A percentile compares a stretch with the other conserved stretches of the same genome.
phyloP scores from a whole-genome alignment of 2,329 filamentous ascomycete genomes.

The Hypocreales sp. region DNA sequence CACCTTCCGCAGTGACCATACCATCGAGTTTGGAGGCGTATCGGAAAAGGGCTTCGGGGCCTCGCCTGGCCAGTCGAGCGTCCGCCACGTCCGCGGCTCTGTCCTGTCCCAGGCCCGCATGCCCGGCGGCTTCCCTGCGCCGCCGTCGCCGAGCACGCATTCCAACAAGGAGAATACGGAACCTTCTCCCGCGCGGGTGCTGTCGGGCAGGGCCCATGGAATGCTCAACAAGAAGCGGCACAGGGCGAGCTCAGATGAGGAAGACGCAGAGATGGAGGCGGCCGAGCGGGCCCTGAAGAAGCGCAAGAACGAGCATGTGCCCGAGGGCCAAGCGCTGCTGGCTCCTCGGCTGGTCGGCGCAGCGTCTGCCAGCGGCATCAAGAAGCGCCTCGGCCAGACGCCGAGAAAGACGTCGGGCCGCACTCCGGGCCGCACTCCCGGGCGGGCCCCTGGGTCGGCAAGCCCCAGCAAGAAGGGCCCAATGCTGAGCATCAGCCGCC shows the following conservation, averaged over 20 bases:
- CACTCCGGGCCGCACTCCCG: slow-evolving; percentile 5
- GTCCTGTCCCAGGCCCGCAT: slow-evolving; percentile 26
- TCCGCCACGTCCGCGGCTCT: slow-evolving; percentile 44
- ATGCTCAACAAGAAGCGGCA: slow-evolving; percentile 52
- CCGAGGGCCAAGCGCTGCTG: slow-evolving; percentile 35
- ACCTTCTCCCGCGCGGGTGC: slow-evolving; percentile 18
- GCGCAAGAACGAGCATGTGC: slow-evolving; percentile 31
- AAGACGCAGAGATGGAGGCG: slow-evolving; percentile 33
- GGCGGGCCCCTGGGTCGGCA: slow-evolving; percentile 11
- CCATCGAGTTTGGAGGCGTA: slow-evolving; percentile 37
- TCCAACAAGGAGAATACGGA: slow-evolving; percentile 41
- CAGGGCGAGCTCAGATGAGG: slow-evolving; percentile 40
- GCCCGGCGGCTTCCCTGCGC: slow-evolving; percentile 38
- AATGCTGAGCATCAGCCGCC: slow-evolving; percentile 39
- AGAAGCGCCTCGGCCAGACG: slow-evolving; percentile 16
- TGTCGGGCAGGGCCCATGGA: slow-evolving; percentile 40
- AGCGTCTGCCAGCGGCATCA: slow-evolving; percentile 17
- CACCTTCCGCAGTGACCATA: slow-evolving; percentile 51
- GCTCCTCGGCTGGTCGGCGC: slow-evolving; percentile 28
- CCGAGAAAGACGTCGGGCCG: slow-evolving; percentile 9
- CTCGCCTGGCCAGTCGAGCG: slow-evolving; percentile 41
- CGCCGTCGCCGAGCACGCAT: slow-evolving; percentile 14
- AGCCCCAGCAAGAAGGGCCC: slow-evolving; percentile 37
- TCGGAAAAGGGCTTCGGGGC: slow-evolving; percentile 38
- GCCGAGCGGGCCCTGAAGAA: slow-evolving; percentile 41